Evolutionary conservation across 768 basidiomycete species (phyloP), one percentile per base, ranked within the genome.

Genomic region (Pleurotus salmoneostramineus): DNA sequence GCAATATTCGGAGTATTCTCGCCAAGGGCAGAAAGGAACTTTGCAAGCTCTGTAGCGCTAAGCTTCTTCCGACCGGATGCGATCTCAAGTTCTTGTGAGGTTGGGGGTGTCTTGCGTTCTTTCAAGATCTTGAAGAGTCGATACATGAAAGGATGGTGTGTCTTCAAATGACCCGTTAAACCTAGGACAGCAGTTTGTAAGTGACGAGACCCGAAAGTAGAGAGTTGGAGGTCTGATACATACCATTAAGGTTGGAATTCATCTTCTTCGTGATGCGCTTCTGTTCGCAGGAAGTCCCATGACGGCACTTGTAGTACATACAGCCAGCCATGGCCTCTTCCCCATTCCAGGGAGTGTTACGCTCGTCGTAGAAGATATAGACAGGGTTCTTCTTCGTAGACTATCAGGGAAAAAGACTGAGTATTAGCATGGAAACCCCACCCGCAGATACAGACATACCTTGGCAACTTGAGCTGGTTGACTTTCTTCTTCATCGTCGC

Each of bases 301-400:
- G 65, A 17, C 21, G 56, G 54, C 65, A 70, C 43, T 62, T 58
- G 55, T 65, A 69, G 50, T 69, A 62, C 34, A 56, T 62, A 32
- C 48, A 31, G 27, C 62, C 63, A 21, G 36, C 34, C 15, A 21
- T n/a, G 4, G 44, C 11, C 0, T 34, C 48, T 0, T 62, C 63
- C 31, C 59, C 31, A 14, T 34, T 27, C 21, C 21, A 14, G 37
- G 59, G 50, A 3, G 5, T 6, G 1, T 43, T 27, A 15, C 61
- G 51, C 4, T 40, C 11, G 55, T 66, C 61, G 35, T 57, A 68
- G 48, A 54, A 63, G 31, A 44, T 42, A 40, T 64, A 64, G 5
- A 64, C 60, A 2, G 63, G 63, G 32, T 59, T 63, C 21, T 45
- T 27, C 43, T 21, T 32, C 32, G 14, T 31, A 5, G 48, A 21